Base-by-base conservation (phyloP, 257 asterid genomes). In the Paulownia fortunei region DNA sequence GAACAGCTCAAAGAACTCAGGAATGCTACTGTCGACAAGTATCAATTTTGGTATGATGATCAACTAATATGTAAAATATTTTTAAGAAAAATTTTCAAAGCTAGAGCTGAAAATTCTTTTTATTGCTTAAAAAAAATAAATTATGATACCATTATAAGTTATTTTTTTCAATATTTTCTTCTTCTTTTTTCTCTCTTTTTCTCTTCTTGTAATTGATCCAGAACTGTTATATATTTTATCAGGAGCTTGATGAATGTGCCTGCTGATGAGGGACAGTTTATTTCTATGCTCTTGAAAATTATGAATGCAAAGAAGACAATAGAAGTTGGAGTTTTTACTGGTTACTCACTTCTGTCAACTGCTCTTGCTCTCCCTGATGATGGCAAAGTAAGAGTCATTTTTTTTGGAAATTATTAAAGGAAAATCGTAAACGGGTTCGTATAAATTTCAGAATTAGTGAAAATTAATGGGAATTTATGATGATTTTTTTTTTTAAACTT, bases 241-340 rank as follows among this genome's bases (percentile, higher is more conserved):
- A 89, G 91, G 92, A 89, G 91, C 64, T 2, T 86, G 52, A 89
- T 89, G 94, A 87, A 87, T 69, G 87, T 88, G 69, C 83, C 92
- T 3, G 92, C 88, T 0, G 94, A 89, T 44, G 94, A 89, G 63
- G 94, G 92, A 3, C 88, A 73, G 19, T 86, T 89, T 19, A 60
- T 89, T 6, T 77, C 84, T 4, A 86, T 89, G 92, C 86, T 89
- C 0, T 58, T 89, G 81, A 89, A 89, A 64, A 64, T 86, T 19
- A 89, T 89, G 84, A 85, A 87, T 47, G 92, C 92, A 79, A n/a
- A n/a, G n/a, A n/a, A n/a, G n/a, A n/a, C n/a, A n/a, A n/a, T 86
- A 4, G 91, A 88, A 68, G 76, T 89, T 52, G 94, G 94, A 39
- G 92, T 89, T 15, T 89, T 84, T 27, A 89, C 94, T 11, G 92